Percentiles rank a stretch among this genome's conserved stretches.
phyloP scores from a whole-genome alignment of 2,329 filamentous ascomycete genomes.

The Furcasterigmium furcatum region DNA sequence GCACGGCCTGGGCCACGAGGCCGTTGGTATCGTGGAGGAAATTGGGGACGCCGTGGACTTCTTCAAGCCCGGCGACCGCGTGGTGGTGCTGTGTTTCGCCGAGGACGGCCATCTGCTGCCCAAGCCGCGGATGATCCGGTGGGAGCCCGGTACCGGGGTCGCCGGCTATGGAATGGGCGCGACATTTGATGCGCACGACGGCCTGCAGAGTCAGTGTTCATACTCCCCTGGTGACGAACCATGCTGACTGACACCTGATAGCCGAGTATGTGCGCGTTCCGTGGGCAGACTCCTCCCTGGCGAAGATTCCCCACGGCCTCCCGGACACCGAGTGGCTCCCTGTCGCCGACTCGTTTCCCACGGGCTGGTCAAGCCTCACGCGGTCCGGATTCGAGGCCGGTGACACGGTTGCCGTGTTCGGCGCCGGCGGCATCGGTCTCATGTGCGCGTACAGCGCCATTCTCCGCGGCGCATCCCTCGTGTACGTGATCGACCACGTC shows the following conservation, averaged over 20 bases:
- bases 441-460: slow-evolving; percentile 36
- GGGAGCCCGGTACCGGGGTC: not conserved
- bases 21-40: slow-evolving; percentile 31
- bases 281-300: slow-evolving; percentile 63
- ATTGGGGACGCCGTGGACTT: slow-evolving; percentile 28
- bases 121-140: not conserved
- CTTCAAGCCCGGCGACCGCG: slow-evolving; percentile 31
- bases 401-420: slow-evolving; percentile 61
- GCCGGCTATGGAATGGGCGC: slow-evolving; percentile 1
- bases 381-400: slow-evolving; percentile 57
- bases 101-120: slow-evolving; percentile 8
- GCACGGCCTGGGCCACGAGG: slow-evolving; percentile 32
- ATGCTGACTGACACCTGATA: not conserved
- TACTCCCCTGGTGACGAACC: not conserved
- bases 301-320: slow-evolving; percentile 60
- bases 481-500: slow-evolving; percentile 18
- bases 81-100: slow-evolving; percentile 27
- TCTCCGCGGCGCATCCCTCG: slow-evolving; percentile 17
- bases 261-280: slow-evolving; percentile 59
- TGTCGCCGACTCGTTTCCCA: slow-evolving; percentile 41
- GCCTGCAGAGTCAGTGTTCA: slow-evolving; percentile 5
- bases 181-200: slow-evolving; percentile 2
- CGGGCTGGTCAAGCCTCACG: slow-evolving; percentile 53
- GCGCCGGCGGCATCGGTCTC: slow-evolving; percentile 60
- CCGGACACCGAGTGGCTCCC: slow-evolving; percentile 58